Evolutionary conservation across 805 yeast genomes (phyloP).

Genomic region (Vanderwaltozyma polyspora): DNA sequence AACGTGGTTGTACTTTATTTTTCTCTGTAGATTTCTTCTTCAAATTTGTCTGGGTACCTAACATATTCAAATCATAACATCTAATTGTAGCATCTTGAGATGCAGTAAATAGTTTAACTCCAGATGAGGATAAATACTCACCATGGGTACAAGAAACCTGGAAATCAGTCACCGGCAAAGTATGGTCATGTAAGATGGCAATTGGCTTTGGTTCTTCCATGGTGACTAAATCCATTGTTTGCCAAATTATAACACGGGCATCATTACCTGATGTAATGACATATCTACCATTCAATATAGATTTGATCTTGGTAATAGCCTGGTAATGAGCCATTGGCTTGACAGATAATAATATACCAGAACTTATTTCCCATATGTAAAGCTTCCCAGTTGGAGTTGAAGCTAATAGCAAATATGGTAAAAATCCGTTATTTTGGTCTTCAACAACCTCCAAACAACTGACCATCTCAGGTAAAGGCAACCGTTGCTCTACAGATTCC

Average conservation of each 20-base stretch:
- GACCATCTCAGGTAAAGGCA: constrained; percentile 76
- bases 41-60: constrained; percentile 4
- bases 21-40: constrained; percentile 20
- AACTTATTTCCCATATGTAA: constrained; percentile 73
- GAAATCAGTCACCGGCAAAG: constrained; percentile 33
- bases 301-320: constrained; percentile 45
- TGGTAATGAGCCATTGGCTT: constrained; percentile 77
- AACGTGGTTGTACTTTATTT: constrained; percentile 12
- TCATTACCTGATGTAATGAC: constrained; percentile 73
- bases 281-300: constrained; percentile 52
- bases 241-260: constrained; percentile 70
- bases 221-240: constrained; percentile 41
- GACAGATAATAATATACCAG: constrained; percentile 63
- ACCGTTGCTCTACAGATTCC: constrained; percentile 57
- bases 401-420: constrained; percentile 63
- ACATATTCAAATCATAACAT: constrained; percentile 45
- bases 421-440: constrained; percentile 11
- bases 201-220: constrained; percentile 42
- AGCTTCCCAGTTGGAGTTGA: constrained; percentile 51
- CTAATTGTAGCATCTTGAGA: constrained; percentile 70
- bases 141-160: constrained; percentile 36
- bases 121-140: constrained; percentile 29
- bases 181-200: constrained; percentile 49
- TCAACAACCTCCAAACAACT: constrained; percentile 32
- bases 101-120: constrained; percentile 52